Evolutionary conservation across 768 basidiomycete genomes (phyloP), one percentile per base, ranked within the genome.

Genomic region (Suillus luteus): DNA sequence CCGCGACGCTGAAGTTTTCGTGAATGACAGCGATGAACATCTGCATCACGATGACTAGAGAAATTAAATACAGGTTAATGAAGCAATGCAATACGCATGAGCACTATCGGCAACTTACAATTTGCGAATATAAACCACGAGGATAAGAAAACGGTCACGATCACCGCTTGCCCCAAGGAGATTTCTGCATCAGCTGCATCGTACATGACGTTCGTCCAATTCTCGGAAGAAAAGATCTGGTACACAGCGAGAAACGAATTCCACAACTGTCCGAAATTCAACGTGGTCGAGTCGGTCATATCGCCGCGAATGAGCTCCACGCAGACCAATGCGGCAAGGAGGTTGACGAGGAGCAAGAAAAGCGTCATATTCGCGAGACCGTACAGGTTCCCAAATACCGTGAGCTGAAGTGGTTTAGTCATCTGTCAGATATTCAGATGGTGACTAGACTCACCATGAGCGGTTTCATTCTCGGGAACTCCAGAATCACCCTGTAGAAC

Each of bases 1-100:
- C 96, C 0, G 94, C 94, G 6, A 97, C 87, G 27, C 89, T 83
- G 69, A 99, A 98, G 75, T 96, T 96, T 80, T 96, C 95, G 70
- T 95, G 93, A 81, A 97, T 95, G 52, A 96, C 95, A 40, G 96
- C 96, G 70, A 99, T 93, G 79, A 98, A 97, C 89, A 98, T 91
- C 72, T 96, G 95, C 57, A 96, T 74, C 10, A 96, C 82, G 69
- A 96, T 93, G 80, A 94, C 95, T 96, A 64, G 48, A 9, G 43
- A 62, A 44, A 67, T 55, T 33, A 64, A 64, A 33, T 40, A 46
- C 38, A 37, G 7, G 17, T 38, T 46, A 52, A 22, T 1, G 49
- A 59, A 63, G 22, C 48, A 55, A 58, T n/a, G 40, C 44, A 41
- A 54, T 27, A 24, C 27, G 58, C 37, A 5, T 17, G 40, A 27